Evolutionary conservation across 2,329 filamentous ascomycete species (phyloP), one percentile per base, ranked within the genome.

Genomic region (Nemania sp.): DNA sequence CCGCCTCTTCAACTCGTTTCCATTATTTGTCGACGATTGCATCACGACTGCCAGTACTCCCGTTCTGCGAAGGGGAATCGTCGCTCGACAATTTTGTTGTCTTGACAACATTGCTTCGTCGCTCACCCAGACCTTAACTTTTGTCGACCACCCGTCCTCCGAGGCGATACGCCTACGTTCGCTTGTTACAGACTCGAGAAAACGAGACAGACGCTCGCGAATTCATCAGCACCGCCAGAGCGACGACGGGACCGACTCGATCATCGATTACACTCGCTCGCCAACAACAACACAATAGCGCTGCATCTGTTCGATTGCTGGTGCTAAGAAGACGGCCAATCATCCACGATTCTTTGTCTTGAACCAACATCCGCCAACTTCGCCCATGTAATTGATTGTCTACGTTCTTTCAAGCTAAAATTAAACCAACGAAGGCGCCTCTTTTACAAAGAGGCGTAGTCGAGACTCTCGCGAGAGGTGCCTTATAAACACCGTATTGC

Each of bases 301-400:
- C n/a, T 24, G 39, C 34, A 28, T 28, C 14, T 48, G 15, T 34
- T 39, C 20, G 30, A 28, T 40, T 14, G 22, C 40, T 34, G 41
- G n/a, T 19, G 12, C n/a, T 20, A 20, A 50, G 46, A 17, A 30
- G 33, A 49, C 51, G 23, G 42, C 48, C 49, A 34, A 40, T 22
- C 37, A 49, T 40, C 26, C 17, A 20, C 11, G 49, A 41, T 39
- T 46, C 57, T 60, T 58, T 58, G 55, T 58, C 42, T 43, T 17
- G 22, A 44, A 22, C 40, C 39, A 39, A 30, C 30, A 15, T 33
- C 52, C 39, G 22, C 36, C 37, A 33, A 43, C n/a, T 26, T 30
- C 41, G 31, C 51, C 48, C 41, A 64, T 64, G 59, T 60, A 59
- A 59, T 66, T 54, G 57, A 64, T 53, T 57, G 48, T 54, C 40